These are phyloP conservation scores for Prunus kanzakura DNA, from an alignment of 306 rosid genomes.

Conservation along the genomic window DNA sequence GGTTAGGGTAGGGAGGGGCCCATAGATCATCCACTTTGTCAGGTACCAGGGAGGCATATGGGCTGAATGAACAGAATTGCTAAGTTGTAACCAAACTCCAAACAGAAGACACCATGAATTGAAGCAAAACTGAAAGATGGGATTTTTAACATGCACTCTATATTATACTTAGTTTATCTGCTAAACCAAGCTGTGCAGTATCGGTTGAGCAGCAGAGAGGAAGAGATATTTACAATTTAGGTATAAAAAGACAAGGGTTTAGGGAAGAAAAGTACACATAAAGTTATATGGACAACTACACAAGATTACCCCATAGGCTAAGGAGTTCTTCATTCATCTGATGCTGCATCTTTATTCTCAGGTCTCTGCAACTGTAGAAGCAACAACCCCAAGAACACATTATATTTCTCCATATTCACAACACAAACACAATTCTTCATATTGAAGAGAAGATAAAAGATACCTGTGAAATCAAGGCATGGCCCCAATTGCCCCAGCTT, in stretches of 20 bases:
- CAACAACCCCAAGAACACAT: neutral
- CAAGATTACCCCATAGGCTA: neutral
- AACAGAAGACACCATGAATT: neutral
- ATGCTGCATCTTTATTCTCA: neutral
- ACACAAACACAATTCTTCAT: neutral
- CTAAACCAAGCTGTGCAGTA: neutral
- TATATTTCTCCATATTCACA: neutral
- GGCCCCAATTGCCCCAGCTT: constrained; percentile 45
- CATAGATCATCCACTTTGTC: too few species aligned
- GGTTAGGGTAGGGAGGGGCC: too few species aligned
- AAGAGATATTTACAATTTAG: neutral
- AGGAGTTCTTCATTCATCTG: neutral
- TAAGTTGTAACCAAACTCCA: neutral
- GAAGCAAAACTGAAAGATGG: neutral
- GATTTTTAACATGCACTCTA: too few species aligned
- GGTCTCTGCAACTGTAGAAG: neutral
- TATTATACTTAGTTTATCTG: neutral
- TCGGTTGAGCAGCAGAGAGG: neutral
- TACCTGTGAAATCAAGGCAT: constrained; percentile 29
- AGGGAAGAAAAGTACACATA: too few species aligned
- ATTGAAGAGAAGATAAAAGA: neutral
- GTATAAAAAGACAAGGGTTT: neutral
- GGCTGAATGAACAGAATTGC: neutral
- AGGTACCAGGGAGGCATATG: too few species aligned
- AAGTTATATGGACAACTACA: neutral